A percentile compares a stretch with the other conserved stretches of the same genome.
Conservation (phyloP, 257 asterid species). For the Henckelia pumila region DNA sequence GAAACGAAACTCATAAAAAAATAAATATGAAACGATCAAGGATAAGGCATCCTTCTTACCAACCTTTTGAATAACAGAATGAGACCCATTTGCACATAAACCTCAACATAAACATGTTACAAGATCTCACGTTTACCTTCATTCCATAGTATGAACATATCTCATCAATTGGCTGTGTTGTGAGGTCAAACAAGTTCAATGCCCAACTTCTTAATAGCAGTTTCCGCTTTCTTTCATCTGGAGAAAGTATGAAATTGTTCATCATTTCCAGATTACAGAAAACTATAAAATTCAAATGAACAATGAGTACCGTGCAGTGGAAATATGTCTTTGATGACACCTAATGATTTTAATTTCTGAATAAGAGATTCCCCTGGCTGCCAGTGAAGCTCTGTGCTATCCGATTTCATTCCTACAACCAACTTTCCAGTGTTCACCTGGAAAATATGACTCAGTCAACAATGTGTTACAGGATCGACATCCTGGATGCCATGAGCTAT, state of each 20-base stretch:
- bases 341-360: slow-evolving; percentile 49
- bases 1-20: background rate
- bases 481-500: background rate
- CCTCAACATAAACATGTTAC: background rate
- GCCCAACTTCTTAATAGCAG: slow-evolving; percentile 92
- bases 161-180: slow-evolving; percentile 88
- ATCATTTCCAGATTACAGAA: slow-evolving; percentile 5
- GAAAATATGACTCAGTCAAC: slow-evolving; percentile 23
- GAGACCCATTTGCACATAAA: background rate
- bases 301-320: slow-evolving; percentile 75
- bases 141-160: slow-evolving; percentile 79
- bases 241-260: slow-evolving; percentile 11
- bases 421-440: slow-evolving; percentile 65
- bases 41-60: background rate
- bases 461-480: background rate
- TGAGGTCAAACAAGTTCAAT: slow-evolving; percentile 81
- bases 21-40: background rate
- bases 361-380: slow-evolving; percentile 64
- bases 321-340: slow-evolving; percentile 75
- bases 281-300: slow-evolving; percentile 22
- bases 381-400: slow-evolving; percentile 54
- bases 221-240: slow-evolving; percentile 81
- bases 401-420: slow-evolving; percentile 37
- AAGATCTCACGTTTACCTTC: slow-evolving; percentile 48
- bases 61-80: background rate